phyloP scores from a whole-genome alignment of 2,329 filamentous ascomycete species.

The Cladosporium sp. region DNA sequence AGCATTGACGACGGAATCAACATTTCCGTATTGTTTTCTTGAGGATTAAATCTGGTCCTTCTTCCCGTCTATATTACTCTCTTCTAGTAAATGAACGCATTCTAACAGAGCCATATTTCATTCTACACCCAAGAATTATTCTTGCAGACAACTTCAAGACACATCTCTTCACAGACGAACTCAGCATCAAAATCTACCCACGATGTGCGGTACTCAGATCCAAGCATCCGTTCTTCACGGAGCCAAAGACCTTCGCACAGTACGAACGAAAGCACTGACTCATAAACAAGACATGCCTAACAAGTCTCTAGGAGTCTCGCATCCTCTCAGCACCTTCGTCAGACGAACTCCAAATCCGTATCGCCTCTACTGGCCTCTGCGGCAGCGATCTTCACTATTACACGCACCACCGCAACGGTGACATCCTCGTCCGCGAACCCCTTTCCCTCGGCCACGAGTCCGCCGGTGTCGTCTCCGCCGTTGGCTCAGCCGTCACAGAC shows the following conservation, averaged over 20 bases:
- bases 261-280: conserved; percentile 31
- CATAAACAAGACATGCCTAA: not conserved
- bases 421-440: conserved; percentile 76
- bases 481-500: conserved; percentile 51
- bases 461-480: conserved; percentile 69
- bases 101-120: not conserved
- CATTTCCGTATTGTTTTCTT: conserved; percentile 11
- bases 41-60: not conserved
- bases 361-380: conserved; percentile 65
- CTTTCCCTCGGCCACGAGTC: conserved; percentile 78
- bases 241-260: conserved; percentile 56
- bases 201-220: conserved; percentile 30
- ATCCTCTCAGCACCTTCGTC: conserved; percentile 43
- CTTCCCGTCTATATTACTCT: not conserved
- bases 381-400: conserved; percentile 80
- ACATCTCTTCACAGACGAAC: not conserved
- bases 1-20: not conserved
- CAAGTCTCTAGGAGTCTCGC: conserved; percentile 48
- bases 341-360: conserved; percentile 59
- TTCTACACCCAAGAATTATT: no score
- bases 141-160: no score
- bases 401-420: conserved; percentile 78
- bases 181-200: not conserved
- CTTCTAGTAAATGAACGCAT: not conserved
- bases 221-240: conserved; percentile 56